Evolutionary conservation across 2,329 filamentous ascomycete genomes (phyloP).

Genomic region (Ciborinia camelliae): DNA sequence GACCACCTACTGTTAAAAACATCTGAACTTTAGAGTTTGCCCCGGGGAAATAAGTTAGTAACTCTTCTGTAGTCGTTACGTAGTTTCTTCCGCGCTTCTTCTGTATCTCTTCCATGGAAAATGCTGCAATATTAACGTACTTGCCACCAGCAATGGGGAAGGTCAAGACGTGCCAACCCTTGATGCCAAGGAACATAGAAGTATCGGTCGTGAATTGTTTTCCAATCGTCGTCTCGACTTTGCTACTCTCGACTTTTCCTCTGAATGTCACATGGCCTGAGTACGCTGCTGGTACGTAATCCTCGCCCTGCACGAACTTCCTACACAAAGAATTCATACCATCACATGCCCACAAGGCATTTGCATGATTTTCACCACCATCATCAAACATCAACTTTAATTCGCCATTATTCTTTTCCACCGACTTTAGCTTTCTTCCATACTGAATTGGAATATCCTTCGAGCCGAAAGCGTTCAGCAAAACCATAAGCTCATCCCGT

Average conservation of each 20-base stretch:
- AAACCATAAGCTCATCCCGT: constrained; percentile 15
- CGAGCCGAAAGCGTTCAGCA: constrained; percentile 18
- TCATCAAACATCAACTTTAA: constrained; percentile 19
- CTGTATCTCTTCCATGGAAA: constrained; percentile 16
- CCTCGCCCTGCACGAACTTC: constrained; percentile 19
- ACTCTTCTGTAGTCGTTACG: constrained; percentile 18
- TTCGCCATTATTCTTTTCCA: constrained; percentile 10
- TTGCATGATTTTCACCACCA: constrained; percentile 14
- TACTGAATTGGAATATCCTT: constrained; percentile 11
- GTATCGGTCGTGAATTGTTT: constrained; percentile 19
- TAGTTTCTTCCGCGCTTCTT: constrained; percentile 21
- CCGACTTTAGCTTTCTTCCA: constrained; percentile 13
- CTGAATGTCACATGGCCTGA: constrained; percentile 17
- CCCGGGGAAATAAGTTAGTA: constrained; percentile 20
- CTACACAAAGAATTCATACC: constrained; percentile 23
- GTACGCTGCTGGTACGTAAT: constrained; percentile 19
- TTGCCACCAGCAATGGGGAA: constrained; percentile 18
- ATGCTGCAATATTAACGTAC: constrained; percentile 20
- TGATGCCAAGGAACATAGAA: constrained; percentile 21
- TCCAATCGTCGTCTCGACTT: constrained; percentile 15
- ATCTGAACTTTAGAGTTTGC: constrained; percentile 17
- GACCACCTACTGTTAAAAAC: constrained; percentile 16
- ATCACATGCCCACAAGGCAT: constrained; percentile 22
- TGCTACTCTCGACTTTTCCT: constrained; percentile 11
- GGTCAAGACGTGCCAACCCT: constrained; percentile 18